phyloP scores from a whole-genome alignment of 768 basidiomycete species.

The Russula foetens region DNA sequence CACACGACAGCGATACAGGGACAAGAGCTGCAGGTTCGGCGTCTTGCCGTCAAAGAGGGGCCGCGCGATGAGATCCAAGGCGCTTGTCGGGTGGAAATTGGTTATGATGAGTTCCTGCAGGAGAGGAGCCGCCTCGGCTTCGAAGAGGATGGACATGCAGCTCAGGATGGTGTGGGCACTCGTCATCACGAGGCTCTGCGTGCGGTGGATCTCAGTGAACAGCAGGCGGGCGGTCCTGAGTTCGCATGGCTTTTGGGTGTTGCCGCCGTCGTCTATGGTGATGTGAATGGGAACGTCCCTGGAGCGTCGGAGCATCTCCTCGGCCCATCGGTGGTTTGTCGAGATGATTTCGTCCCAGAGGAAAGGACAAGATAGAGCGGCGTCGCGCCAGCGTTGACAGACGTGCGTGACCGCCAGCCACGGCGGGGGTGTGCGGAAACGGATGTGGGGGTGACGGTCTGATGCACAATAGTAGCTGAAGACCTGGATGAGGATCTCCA shows the following conservation, averaged over 20 bases:
- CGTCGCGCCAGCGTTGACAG: conserved; percentile 16
- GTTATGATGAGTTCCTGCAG: conserved; percentile 13
- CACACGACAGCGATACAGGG: conserved; percentile 10
- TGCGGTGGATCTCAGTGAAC: conserved; percentile 7
- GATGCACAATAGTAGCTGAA: conserved; percentile 16
- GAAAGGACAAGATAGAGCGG: conserved; percentile 8
- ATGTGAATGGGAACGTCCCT: conserved; percentile 12
- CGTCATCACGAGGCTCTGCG: conserved; percentile 16
- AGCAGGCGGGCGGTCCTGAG: background rate
- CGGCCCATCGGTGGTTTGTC: conserved; percentile 12
- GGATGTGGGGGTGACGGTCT: conserved; percentile 8
- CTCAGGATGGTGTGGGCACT: background rate
- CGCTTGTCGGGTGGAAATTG: conserved; percentile 3
- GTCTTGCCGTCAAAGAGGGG: conserved; percentile 10
- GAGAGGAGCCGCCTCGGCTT: conserved; percentile 3
- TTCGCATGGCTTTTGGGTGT: conserved; percentile 1
- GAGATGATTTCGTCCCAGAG: conserved; percentile 16
- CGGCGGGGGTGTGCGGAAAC: conserved; percentile 5
- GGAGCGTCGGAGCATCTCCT: conserved; percentile 16
- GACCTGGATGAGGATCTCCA: conserved; percentile 14
- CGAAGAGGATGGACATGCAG: conserved; percentile 10
- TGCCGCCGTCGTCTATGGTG: conserved; percentile 8
- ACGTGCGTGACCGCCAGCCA: conserved; percentile 17
- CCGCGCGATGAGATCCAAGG: background rate
- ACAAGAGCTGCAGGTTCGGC: conserved; percentile 9